Base-by-base conservation (phyloP, 148 eudicot species). In the Camellia lanceoleosa region DNA sequence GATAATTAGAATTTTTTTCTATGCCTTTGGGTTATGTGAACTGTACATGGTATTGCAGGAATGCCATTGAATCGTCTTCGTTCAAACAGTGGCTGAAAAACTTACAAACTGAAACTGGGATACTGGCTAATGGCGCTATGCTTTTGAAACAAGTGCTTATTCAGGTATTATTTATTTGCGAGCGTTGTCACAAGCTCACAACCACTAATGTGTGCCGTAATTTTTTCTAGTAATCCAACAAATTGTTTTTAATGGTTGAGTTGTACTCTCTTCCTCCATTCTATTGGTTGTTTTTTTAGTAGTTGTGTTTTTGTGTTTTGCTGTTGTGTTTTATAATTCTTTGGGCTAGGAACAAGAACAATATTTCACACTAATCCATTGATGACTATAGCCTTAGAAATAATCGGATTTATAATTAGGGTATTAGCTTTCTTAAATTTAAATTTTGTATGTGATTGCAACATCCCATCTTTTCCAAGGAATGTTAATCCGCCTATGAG, bases 81-180 rank as follows among this genome's bases (percentile, higher is more conserved):
- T 96, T 93, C 83, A 88, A 92, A 59, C 99, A 89, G 72, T 96
- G 99, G 99, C 83, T 96, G 85, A 92, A 85, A 76, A 96, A 90
- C 75, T 85, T 95, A 83, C 92, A 95, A 86, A 79, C 86, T 12
- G 92, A 91, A 77, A 91, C 83, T 19, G 98, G 99, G 61, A 74
- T 92, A 54, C 82, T 96, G 75, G 88, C 87, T 66, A 87, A 84
- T 82, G 97, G 93, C 67, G 83, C 80, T 46, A 80, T 92, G 89
- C 91, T 91, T n/a, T 83, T 96, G 75, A 86, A 83, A 77, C 88
- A 91, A 89, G 95, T 96, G 38, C 85, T 96, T 78, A 89, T 96
- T 79, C 99, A 93, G 98, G 99, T 96, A 78, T 54, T 13, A 70
- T 14, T 58, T 54, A 14, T 42, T 70, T 18, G 15, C 20, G 9